These are phyloP conservation scores for Cinchona pubescens DNA, from an alignment of 257 asterid species.

Conservation along the genomic window DNA sequence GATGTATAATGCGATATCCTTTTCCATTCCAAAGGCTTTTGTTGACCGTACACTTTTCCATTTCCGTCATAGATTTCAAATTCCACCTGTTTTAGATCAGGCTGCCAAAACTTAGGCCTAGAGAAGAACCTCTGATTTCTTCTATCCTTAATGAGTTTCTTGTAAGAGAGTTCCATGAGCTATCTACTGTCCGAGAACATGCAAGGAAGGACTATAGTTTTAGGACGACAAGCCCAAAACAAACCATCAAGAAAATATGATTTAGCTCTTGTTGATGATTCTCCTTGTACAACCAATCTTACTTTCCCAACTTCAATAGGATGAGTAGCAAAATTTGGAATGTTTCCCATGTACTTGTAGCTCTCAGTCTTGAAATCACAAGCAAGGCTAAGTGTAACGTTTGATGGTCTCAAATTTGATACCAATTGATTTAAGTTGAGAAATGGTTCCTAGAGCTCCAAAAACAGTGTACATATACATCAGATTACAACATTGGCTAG, in stretches of 20 bases:
- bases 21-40: background rate
- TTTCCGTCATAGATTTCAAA: background rate
- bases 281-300: no score
- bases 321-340: background rate
- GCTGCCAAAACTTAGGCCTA: background rate
- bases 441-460: background rate
- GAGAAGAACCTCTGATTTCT: constrained; percentile 3
- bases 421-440: background rate
- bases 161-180: background rate
- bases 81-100: background rate
- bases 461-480: background rate
- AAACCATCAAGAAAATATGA: background rate
- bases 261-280: no score
- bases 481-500: background rate
- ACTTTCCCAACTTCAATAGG: background rate
- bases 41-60: background rate
- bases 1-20: background rate
- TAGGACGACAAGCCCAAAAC: background rate
- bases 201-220: background rate
- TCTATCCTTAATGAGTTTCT: constrained; percentile 15
- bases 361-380: no score
- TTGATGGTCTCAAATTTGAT: background rate
- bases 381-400: background rate
- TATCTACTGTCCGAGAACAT: background rate
- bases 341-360: background rate